Percentiles rank a stretch among this genome's conserved stretches.
Evolutionary conservation across 495 filamentous ascomycete species (phyloP).

Genomic region (Aspergillus sparsus): DNA sequence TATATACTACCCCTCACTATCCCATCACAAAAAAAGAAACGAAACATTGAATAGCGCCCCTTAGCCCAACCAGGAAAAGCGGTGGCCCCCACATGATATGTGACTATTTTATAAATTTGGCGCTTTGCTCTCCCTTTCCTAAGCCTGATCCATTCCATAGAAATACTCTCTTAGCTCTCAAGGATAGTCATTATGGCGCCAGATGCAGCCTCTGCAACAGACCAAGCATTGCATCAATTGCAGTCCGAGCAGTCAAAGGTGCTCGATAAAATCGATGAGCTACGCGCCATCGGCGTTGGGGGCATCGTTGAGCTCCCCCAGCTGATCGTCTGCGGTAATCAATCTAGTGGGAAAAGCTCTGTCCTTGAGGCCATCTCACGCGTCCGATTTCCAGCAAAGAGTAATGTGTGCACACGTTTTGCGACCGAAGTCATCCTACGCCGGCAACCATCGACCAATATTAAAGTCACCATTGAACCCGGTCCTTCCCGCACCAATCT

Average conservation of each 20-base stretch:
- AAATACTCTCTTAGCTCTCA: no score
- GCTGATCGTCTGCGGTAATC: conserved; percentile 72
- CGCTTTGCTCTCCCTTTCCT: no score
- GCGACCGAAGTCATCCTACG: conserved; percentile 63
- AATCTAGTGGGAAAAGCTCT: conserved; percentile 72
- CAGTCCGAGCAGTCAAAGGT: conserved; percentile 35
- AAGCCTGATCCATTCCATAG: no score
- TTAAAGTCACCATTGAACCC: conserved; percentile 50
- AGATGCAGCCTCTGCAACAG: neutral
- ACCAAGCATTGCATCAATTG: conserved; percentile 24
- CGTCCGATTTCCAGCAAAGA: conserved; percentile 66
- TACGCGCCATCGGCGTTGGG: conserved; percentile 57
- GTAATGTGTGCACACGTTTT: conserved; percentile 66
- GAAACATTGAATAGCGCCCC: no score
- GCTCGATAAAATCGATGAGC: conserved; percentile 58
- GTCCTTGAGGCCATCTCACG: conserved; percentile 73
- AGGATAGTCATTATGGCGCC: no score
- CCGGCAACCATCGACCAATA: conserved; percentile 26
- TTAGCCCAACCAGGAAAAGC: no score
- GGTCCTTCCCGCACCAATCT: conserved; percentile 24
- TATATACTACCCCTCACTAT: no score
- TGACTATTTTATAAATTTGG: no score
- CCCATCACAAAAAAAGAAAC: no score
- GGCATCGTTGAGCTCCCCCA: conserved; percentile 65
- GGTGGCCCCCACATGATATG: no score